These are phyloP conservation scores for Fusarium neocosmosporiellum DNA, from an alignment of 2,329 filamentous ascomycete genomes.

Conservation along the genomic window DNA sequence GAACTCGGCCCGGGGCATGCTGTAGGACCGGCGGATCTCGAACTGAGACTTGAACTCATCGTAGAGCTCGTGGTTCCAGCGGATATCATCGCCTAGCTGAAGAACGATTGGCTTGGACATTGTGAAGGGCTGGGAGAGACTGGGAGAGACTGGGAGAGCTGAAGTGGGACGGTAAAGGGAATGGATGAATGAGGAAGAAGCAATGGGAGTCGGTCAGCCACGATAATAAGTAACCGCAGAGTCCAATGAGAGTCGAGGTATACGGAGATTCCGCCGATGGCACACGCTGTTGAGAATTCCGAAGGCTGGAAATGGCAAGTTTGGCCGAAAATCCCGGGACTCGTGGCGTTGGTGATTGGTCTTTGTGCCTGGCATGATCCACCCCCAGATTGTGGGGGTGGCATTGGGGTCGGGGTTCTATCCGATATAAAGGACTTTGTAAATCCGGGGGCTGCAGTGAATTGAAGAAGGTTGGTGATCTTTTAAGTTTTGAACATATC, in stretches of 20 bases:
- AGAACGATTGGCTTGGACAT: conserved; percentile 44
- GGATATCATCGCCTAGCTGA: conserved; percentile 44
- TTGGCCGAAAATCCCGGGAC: background rate
- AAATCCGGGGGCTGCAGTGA: background rate
- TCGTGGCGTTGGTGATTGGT: conserved; percentile 4
- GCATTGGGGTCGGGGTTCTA: conserved; percentile 24
- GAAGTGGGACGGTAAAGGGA: background rate
- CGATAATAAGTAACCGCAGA: conserved; percentile 1
- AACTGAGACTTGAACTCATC: conserved; percentile 37
- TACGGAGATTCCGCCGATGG: conserved; percentile 36
- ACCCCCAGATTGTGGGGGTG: conserved; percentile 27
- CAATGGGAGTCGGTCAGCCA: background rate
- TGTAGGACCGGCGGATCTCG: conserved; percentile 41
- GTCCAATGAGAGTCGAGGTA: conserved; percentile 6
- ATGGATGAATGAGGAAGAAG: background rate
- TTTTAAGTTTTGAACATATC: background rate
- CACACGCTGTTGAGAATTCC: conserved; percentile 26
- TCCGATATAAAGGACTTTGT: conserved; percentile 3
- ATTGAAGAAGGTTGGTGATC: background rate
- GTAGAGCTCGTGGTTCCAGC: conserved; percentile 43
- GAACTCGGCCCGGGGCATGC: conserved; percentile 42
- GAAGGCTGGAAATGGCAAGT: conserved; percentile 20
- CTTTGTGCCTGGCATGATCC: background rate
- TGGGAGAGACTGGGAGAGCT: too few species aligned
- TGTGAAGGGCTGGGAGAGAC: background rate